These are phyloP conservation scores for Xeromyces bisporus DNA, from an alignment of 495 filamentous ascomycete genomes.

Conservation along the genomic window DNA sequence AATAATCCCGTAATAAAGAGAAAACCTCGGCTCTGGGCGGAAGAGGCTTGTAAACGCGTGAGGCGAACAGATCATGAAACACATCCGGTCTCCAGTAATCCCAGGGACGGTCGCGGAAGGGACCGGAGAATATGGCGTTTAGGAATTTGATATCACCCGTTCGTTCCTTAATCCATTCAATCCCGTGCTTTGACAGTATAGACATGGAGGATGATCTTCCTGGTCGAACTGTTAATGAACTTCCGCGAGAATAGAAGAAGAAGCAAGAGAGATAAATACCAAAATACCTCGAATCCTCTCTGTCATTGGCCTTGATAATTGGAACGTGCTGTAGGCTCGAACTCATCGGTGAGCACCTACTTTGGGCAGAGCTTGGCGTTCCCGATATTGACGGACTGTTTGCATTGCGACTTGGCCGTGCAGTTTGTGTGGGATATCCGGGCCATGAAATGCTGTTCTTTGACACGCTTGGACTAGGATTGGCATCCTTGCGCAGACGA, in stretches of 20 bases:
- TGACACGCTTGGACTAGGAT: no score
- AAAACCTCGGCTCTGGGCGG: slow-evolving; percentile 65
- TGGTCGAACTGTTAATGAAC: no score
- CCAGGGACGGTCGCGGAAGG: slow-evolving; percentile 66
- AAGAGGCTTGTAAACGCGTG: slow-evolving; percentile 59
- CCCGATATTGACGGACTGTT: slow-evolving; percentile 4
- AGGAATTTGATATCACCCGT: slow-evolving; percentile 82
- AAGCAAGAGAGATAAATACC: slow-evolving; percentile 51
- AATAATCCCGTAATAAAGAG: slow-evolving; percentile 73
- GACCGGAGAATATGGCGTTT: slow-evolving; percentile 57
- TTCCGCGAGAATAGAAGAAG: no score
- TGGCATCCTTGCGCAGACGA: no score
- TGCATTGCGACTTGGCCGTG: slow-evolving; percentile 1
- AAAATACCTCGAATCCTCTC: slow-evolving; percentile 80
- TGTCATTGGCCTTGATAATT: slow-evolving; percentile 46
- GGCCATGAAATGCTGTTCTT: no score
- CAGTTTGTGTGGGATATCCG: neutral
- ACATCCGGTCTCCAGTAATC: slow-evolving; percentile 84
- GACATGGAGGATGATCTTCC: slow-evolving; percentile 87
- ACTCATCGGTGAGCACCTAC: slow-evolving; percentile 12
- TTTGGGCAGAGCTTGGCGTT: slow-evolving; percentile 7
- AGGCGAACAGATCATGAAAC: slow-evolving; percentile 74
- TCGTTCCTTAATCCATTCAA: slow-evolving; percentile 94
- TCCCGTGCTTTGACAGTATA: slow-evolving; percentile 85
- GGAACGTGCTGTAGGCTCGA: slow-evolving; percentile 32